These are phyloP conservation scores for Endogone sp. DNA, from an alignment of 192 early-diverging fungal genomes.

Conservation along the genomic window DNA sequence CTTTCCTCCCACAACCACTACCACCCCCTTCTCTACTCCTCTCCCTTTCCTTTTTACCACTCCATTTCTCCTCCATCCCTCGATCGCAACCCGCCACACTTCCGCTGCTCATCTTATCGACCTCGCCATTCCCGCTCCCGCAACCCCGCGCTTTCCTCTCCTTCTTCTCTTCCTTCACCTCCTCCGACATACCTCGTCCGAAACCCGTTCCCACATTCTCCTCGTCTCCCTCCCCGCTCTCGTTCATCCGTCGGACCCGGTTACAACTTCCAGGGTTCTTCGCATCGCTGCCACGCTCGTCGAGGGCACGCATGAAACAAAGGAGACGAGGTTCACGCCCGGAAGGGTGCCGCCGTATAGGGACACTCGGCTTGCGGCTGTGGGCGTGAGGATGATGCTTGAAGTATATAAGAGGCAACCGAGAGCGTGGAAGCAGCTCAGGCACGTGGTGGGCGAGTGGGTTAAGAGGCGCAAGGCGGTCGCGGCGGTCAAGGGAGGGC, in stretches of 20 bases:
- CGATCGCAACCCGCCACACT: neutral
- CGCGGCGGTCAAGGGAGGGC: neutral
- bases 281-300: slow-evolving; percentile 37
- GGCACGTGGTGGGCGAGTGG: slow-evolving; percentile 47
- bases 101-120: neutral
- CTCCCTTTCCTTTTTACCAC: neutral
- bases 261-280: slow-evolving; percentile 44
- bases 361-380: slow-evolving; percentile 30
- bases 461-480: slow-evolving; percentile 30
- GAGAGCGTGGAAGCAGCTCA: slow-evolving; percentile 49
- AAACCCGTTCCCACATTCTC: slow-evolving; percentile 36
- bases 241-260: slow-evolving; percentile 38
- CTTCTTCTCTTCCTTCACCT: slow-evolving; percentile 44
- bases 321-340: slow-evolving; percentile 1
- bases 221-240: slow-evolving; percentile 39
- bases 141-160: slow-evolving; percentile 31
- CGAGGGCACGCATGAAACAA: slow-evolving; percentile 15
- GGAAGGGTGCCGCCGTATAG: slow-evolving; percentile 4
- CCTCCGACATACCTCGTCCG: slow-evolving; percentile 29
- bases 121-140: neutral
- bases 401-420: slow-evolving; percentile 42
- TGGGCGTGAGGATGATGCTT: slow-evolving; percentile 43
- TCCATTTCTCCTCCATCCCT: neutral
- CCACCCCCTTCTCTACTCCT: neutral
- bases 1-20: neutral